A percentile compares a stretch with the other conserved stretches of the same genome.
These are phyloP conservation scores for Arctium minus DNA, from an alignment of 129 eudicot species.

Conservation along the genomic window DNA sequence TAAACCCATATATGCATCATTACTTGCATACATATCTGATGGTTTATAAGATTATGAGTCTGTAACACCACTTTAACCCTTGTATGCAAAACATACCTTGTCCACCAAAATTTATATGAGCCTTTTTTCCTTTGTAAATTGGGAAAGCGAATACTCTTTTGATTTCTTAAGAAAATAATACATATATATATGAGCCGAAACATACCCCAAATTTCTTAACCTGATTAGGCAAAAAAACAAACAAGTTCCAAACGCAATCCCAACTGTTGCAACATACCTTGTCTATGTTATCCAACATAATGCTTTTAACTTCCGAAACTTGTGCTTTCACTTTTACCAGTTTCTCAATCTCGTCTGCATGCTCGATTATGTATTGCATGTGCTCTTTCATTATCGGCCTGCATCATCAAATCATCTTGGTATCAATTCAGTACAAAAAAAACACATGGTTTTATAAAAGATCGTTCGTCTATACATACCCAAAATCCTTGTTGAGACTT, in stretches of 20 bases:
- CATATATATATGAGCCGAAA: background rate
- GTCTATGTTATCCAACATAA: slow-evolving; percentile 84
- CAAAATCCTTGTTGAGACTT: slow-evolving; percentile 86
- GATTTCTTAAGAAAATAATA: background rate
- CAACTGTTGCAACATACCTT: slow-evolving; percentile 49
- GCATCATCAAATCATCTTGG: slow-evolving; percentile 13
- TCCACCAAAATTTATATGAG: background rate
- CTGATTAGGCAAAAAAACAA: background rate
- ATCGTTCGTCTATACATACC: slow-evolving; percentile 36
- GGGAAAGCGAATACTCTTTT: background rate
- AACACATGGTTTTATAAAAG: background rate
- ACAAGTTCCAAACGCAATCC: background rate
- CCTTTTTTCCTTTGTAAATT: background rate
- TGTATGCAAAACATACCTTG: background rate
- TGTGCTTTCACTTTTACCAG: slow-evolving; percentile 89
- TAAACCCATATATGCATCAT: background rate
- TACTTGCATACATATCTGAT: background rate
- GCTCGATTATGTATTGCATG: slow-evolving; percentile 85
- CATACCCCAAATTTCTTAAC: background rate
- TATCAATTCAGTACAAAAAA: background rate
- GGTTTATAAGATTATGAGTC: background rate
- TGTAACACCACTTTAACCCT: background rate
- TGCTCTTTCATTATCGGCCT: slow-evolving; percentile 92
- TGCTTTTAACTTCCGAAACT: slow-evolving; percentile 86
- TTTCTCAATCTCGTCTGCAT: slow-evolving; percentile 94